Evolutionary conservation across 352 stramenopile genomes (phyloP), one percentile per base, ranked within the genome.

Genomic region (Phytophthora sansomeana): DNA sequence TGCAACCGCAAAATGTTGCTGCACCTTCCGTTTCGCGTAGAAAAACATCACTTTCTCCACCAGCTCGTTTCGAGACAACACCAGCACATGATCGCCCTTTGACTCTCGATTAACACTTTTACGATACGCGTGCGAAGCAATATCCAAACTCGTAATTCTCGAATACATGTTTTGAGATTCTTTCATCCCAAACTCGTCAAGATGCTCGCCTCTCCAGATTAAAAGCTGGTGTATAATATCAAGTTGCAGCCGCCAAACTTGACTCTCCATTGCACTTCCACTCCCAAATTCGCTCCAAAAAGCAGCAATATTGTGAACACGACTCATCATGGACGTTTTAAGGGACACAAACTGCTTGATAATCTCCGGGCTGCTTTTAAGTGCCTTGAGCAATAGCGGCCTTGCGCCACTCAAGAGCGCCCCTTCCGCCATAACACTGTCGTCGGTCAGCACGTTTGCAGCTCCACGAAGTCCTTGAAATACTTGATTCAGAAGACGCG

Each of bases 21-120:
- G 74, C 5, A 87, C 66, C 42, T 89, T 89, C 28, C 83, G 68
- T 48, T 77, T 85, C 6, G 67, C 60, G 43, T 87, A 84, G 53
- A 92, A 91, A 53, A 90, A 81, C 17, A 83, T 59, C 28, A 87
- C 70, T 16, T 75, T 76, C 62, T 92, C 81, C n/a, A 86, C 75
- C 72, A 90, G 74, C 24, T 92, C 81, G 21, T 92, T 91, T 43
- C 83, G 78, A 33, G 81, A 91, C 5, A 78, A 68, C 3, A 90
- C 64, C 17, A 65, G 56, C 1, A 74, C 72, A 30, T 74, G 58
- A 11, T 84, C 64, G 6, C 46, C 63, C 46, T 67, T 67, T 29
- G 30, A 4, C 10, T 39, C 54, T 47, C 9, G 52, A 16, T 26
- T 17, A 14, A 42, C 67, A 26, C 42, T 56, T 57, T 77, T 78